Conservation (phyloP, 192 early-diverging fungal species). For the Coemansia erecta region DNA sequence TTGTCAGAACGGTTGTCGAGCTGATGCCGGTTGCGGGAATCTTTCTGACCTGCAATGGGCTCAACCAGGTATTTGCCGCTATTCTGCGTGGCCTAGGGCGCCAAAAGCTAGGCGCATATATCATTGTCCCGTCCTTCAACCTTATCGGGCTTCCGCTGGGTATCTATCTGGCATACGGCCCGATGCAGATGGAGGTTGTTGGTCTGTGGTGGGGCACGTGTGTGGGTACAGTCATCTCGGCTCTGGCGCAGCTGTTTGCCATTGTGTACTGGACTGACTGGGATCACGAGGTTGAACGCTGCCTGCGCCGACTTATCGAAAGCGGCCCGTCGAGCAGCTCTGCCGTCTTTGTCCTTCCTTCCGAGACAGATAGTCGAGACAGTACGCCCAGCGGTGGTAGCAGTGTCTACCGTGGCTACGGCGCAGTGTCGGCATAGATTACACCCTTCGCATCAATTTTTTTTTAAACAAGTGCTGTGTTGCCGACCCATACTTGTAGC, state of each 20-base stretch:
- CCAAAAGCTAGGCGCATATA: constrained; percentile 53
- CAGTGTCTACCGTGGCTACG: not conserved
- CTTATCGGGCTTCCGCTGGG: constrained; percentile 52
- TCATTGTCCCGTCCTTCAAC: constrained; percentile 53
- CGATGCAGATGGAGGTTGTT: constrained; percentile 55
- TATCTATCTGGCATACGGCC: constrained; percentile 47
- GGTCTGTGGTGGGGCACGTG: constrained; percentile 66
- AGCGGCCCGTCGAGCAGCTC: constrained; percentile 11
- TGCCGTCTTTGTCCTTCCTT: not conserved
- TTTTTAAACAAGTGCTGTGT: no score
- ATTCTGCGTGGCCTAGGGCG: constrained; percentile 55
- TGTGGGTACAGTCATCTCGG: constrained; percentile 39
- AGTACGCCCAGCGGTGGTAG: not conserved
- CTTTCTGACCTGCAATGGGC: constrained; percentile 50
- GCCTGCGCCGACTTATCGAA: constrained; percentile 22
- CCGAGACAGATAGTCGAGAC: not conserved
- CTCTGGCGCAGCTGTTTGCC: constrained; percentile 20
- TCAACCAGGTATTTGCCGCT: constrained; percentile 59
- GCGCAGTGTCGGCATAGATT: not conserved
- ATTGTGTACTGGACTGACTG: constrained; percentile 21
- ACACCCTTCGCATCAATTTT: no score
- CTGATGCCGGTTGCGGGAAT: constrained; percentile 35
- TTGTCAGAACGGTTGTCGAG: constrained; percentile 22
- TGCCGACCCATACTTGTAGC: no score
- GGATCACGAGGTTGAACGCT: constrained; percentile 29